Base-by-base conservation (phyloP, 2,329 filamentous ascomycete genomes). In the Fusarium buharicum region DNA sequence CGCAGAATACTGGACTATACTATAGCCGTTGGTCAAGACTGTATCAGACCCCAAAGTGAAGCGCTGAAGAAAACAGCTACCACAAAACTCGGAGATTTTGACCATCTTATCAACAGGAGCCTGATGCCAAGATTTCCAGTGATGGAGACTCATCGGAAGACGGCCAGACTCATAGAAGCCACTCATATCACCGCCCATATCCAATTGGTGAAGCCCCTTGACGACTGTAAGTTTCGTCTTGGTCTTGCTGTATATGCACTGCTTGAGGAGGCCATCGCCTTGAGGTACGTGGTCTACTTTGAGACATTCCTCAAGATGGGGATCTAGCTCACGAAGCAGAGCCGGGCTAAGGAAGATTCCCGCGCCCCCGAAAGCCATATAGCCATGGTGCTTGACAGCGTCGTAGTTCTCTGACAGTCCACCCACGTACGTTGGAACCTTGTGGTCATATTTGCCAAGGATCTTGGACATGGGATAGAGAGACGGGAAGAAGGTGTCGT, bases 401-500 rank as follows among this genome's bases (percentile, higher is more conserved):
- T 76, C 71, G 33, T 81, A 79, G 66, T 84, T 83, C 68, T 88
- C 86, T 1, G 85, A 85, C 6, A 88, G 71, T 3, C 81, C 81
- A 3, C 86, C 86, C 11, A 87, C 75, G 71, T 87, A 88, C 31
- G 77, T 70, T 4, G 82, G 77, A 17, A 77, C 69, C 2, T 76
- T 78, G 66, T 82, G 76, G 66, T 88, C 80, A 60, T 84, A 78
- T 33, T 74, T 70, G 30, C 67, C 68, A 3, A 88, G 77, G 6
- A 79, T 76, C n/a, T 79, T 71, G 18, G 80, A 75, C 14, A 88
- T 74, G 1, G 77, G 77, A 47, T 80, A 72, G 39, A 88, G 78
- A 2, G 82, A 84, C 2, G 82, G 80, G 70, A 87, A 87, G 71
- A 88, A 88, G 2, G 86, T 88, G 65, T 88, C 86, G 66, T 88